Evolutionary conservation across 495 filamentous ascomycete species (phyloP), one percentile per base, ranked within the genome.

Genomic region (Aspergillus baeticus): DNA sequence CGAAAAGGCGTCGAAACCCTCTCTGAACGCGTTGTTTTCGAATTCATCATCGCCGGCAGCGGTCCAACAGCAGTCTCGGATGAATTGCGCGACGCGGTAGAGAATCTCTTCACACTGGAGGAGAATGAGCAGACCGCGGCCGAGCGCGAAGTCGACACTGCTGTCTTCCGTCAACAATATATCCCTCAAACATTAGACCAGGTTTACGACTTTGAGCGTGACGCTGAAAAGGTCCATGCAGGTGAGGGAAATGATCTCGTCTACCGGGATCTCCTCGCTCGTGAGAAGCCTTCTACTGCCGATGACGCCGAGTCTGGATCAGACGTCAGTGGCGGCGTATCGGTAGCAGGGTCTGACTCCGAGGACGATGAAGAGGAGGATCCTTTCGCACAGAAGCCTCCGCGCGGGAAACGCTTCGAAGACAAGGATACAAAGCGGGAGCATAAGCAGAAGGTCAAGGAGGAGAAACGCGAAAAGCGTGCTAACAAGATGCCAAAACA

Each of bases 401-500:
- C 94, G 4, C 77, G 95, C 7, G 94, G 94, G 4, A 96, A 93
- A 76, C 84, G 86, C 38, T 92, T 93, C 64, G 84, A 92, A 65
- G 91, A 97, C 64, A 97, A 98, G 72, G 90, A 92, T 15, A 80
- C 75, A 31, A 98, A 96, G 75, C 89, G 86, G 76, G 84, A 85
- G 56, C 93, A 96, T 63, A 98, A 98, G 72, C 78, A 82, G 61
- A 86, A 88, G 29, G 89, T 96, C 49, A 98, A 98, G 72, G 95
- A 96, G 65, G 93, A 90, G 60, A 96, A 96, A 75, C 84, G 89
- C 39, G 92, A 96, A 67, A 85, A 90, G 71, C 75, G 94, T 54
- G 91, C 93, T 66, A 87, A 87, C 14, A 98, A 98, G 76, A 96
- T 98, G 73, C 92, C 94, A 0, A 98, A 98, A 73, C 82, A 96